Evolutionary conservation across 352 stramenopile genomes (phyloP), one percentile per base, ranked within the genome.

Genomic region (Pythium graminicola): DNA sequence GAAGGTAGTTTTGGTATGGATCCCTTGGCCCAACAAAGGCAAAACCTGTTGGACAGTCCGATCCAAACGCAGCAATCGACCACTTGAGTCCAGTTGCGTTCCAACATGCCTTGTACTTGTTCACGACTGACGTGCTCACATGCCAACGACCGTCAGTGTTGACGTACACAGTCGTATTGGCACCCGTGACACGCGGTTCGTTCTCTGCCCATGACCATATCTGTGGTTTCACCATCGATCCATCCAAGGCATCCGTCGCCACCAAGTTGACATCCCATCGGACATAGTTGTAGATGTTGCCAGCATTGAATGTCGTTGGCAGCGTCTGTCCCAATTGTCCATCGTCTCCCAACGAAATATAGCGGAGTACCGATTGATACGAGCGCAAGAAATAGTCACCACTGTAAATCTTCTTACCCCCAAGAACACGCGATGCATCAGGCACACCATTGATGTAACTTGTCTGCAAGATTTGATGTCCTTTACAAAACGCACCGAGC

Each of bases 241-340:
- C 60, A 27, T 82, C 72, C 2, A 81, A 42, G 24, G 63, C 64
- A 31, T 81, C 73, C 0, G 73, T 53, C 19, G 72, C 67, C 9
- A 86, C 62, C 11, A 86, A 57, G 39, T 84, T 77, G 32, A 77
- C 39, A 52, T 81, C 76, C 71, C 68, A 80, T 3, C 72, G 63
- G n/a, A 84, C 58, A 47, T 68, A 78, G 42, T 75, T 74, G 48
- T 36, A 55, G 14, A 72, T 65, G 46, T 76, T 83, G 41, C 42
- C 50, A 2, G 65, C 43, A 23, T 67, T 64, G 48, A 83, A 62
- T 46, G 64, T 72, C 8, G 64, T 60, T 10, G 57, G 44, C 17
- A 69, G 48, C 4, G 61, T 26, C 10, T 70, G 41, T 0, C 60
- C 67, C 1, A 82, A 20, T 19, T 32, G 29, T 16, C 50, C 67